phyloP scores from a whole-genome alignment of 202 grass and related monocot genomes.

The Zoysia matrella region DNA sequence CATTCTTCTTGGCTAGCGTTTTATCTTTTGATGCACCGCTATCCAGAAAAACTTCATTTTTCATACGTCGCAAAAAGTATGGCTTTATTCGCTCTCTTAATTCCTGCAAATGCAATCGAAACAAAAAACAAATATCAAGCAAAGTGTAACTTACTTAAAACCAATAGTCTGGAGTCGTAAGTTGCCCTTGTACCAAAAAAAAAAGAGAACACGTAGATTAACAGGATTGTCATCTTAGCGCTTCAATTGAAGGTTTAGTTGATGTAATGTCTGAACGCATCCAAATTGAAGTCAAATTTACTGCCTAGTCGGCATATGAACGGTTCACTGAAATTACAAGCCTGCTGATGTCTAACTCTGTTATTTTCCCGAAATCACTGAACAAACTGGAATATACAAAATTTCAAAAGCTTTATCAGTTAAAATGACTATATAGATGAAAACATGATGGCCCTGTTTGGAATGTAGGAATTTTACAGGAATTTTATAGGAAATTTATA shows the following conservation, averaged over 20 bases:
- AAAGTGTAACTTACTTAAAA: neutral
- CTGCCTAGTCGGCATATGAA: conserved; percentile 5
- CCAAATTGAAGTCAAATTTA: conserved; percentile 12
- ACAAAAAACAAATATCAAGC: conserved; percentile 10
- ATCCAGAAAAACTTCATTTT: conserved; percentile 81
- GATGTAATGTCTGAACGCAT: neutral
- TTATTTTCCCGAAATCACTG: conserved; percentile 18
- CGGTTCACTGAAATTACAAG: neutral
- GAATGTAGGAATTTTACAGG: too few relatives aligned
- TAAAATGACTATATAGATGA: conserved; percentile 3
- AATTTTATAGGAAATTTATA: too few relatives aligned
- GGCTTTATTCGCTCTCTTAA: conserved; percentile 89
- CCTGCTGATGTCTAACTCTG: neutral
- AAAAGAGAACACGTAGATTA: neutral
- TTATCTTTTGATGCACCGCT: conserved; percentile 47
- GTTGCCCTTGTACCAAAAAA: neutral
- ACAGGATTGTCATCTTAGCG: neutral
- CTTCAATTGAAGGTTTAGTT: conserved; percentile 1
- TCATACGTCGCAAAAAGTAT: conserved; percentile 84
- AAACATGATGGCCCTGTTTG: neutral
- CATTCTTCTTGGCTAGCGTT: conserved; percentile 71
- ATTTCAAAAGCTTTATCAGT: conserved; percentile 15
- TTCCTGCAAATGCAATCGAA: conserved; percentile 51
- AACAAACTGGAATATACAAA: conserved; percentile 14
- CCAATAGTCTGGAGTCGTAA: neutral